Percentiles rank a stretch among this genome's conserved stretches.
phyloP scores from a whole-genome alignment of 2,329 filamentous ascomycete genomes.

The Xylaria sp. region DNA sequence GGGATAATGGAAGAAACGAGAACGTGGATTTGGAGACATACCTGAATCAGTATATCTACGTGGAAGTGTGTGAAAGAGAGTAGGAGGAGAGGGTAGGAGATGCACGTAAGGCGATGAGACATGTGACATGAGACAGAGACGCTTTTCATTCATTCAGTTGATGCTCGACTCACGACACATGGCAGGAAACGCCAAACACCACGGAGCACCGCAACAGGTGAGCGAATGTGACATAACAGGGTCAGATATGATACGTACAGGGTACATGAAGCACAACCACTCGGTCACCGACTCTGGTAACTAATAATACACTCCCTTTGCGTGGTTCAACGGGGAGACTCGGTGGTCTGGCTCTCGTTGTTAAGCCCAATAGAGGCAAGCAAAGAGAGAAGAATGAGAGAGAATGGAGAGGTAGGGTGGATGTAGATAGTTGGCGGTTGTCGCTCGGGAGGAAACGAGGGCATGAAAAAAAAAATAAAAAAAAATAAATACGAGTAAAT shows the following conservation, averaged over 20 bases:
- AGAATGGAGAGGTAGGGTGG: neutral
- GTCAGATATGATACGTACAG: neutral
- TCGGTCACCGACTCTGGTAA: conserved; percentile 18
- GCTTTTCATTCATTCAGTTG: neutral
- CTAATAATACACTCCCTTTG: neutral
- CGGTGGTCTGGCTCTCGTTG: neutral
- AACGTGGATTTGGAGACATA: neutral
- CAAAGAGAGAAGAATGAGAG: neutral
- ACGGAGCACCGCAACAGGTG: conserved; percentile 4
- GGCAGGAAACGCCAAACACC: neutral
- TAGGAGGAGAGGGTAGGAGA: too few species aligned
- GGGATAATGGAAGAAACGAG: neutral
- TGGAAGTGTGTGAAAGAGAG: neutral
- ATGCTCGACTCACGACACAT: neutral
- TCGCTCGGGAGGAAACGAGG: too few species aligned
- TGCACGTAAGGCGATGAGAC: neutral
- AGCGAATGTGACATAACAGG: conserved; percentile 15
- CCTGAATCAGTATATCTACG: neutral
- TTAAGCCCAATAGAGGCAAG: neutral
- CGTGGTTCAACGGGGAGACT: neutral
- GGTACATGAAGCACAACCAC: conserved; percentile 14
- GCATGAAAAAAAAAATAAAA: too few species aligned
- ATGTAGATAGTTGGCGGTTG: too few species aligned
- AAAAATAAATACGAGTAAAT: too few species aligned
- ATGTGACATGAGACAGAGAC: neutral